phyloP scores from a whole-genome alignment of 495 filamentous ascomycete genomes.

The Platismatia glauca region DNA sequence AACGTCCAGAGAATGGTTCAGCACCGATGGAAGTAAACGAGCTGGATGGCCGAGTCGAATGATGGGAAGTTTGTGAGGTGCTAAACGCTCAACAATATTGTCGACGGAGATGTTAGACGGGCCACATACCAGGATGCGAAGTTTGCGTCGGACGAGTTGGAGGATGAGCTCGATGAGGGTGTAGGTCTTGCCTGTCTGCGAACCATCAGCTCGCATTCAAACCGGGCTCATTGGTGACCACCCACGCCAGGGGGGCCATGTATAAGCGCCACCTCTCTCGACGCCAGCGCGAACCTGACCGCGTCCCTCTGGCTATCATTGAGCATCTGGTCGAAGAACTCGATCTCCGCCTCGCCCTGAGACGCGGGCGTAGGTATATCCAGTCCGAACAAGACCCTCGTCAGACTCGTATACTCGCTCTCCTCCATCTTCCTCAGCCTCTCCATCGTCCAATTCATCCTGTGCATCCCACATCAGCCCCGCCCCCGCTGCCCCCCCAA shows the following conservation, averaged over 20 bases:
- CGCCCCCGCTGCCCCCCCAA: not conserved
- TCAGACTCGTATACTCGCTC: slow-evolving; percentile 60
- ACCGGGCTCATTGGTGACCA: not conserved
- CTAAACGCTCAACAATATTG: slow-evolving; percentile 93
- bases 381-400: slow-evolving; percentile 76
- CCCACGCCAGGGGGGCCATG: slow-evolving; percentile 82
- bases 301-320: slow-evolving; percentile 91
- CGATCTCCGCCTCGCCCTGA: slow-evolving; percentile 35
- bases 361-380: slow-evolving; percentile 47
- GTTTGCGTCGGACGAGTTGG: slow-evolving; percentile 63
- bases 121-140: slow-evolving; percentile 81
- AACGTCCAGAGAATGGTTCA: slow-evolving; percentile 84
- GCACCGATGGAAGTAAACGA: slow-evolving; percentile 75
- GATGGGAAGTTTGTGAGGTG: slow-evolving; percentile 73
- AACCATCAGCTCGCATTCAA: not conserved
- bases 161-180: slow-evolving; percentile 92
- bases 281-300: slow-evolving; percentile 76
- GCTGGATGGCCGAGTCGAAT: slow-evolving; percentile 90
- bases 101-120: slow-evolving; percentile 96
- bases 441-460: slow-evolving; percentile 87
- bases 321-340: slow-evolving; percentile 69
- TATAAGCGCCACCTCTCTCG: slow-evolving; percentile 79
- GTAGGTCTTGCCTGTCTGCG: slow-evolving; percentile 86
- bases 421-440: slow-evolving; percentile 64
- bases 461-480: slow-evolving; percentile 25